Evolutionary conservation across 169 alveolate genomes (phyloP), one percentile per base, ranked within the genome.

Genomic region (Eimeria brunetti): DNA sequence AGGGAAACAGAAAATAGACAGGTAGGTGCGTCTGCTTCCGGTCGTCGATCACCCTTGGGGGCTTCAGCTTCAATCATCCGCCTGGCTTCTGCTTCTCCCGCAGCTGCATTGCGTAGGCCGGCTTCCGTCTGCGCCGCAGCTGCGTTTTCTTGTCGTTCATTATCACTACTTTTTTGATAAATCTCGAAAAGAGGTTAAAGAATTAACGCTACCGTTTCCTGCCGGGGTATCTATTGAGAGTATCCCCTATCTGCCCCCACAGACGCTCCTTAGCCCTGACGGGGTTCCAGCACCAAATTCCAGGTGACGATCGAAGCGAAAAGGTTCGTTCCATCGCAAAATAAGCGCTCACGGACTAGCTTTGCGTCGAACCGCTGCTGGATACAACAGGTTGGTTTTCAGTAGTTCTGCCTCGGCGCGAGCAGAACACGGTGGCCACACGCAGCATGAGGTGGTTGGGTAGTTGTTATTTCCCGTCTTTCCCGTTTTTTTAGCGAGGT

Each of bases 201-300:
- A 69, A 36, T 69, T 18, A 69, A 36, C 76, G 80, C n/a, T 20
- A 18, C 80, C 51, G 80, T 33, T 27, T 64, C 33, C 2, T 33
- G 51, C 51, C 27, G n/a, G 46, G 51, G 51, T 3, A 24, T 69
- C 46, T 36, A 69, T 69, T 69, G 51, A 69, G 80, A 49, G 80
- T 46, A 69, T 69, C 80, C n/a, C 80, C 9, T 33, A 14, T 33
- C 80, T 69, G 80, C 80, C 80, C 80, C 80, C 80, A 69, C 80
- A 69, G 80, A 30, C 80, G 80, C 49, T 69, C 12, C 30, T 33
- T 46, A 36, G n/a, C 11, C 80, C 80, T 69, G 16, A 69, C 33
- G 80, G n/a, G 80, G 80, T 69, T 69, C 9, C 80, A 69, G 51
- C 46, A 36, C 49, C 80, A 36, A 69, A 69, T 69, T 69, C 80